Evolutionary conservation across 202 grass and related monocot species (phyloP).

Genomic region (Musa balbisiana): DNA sequence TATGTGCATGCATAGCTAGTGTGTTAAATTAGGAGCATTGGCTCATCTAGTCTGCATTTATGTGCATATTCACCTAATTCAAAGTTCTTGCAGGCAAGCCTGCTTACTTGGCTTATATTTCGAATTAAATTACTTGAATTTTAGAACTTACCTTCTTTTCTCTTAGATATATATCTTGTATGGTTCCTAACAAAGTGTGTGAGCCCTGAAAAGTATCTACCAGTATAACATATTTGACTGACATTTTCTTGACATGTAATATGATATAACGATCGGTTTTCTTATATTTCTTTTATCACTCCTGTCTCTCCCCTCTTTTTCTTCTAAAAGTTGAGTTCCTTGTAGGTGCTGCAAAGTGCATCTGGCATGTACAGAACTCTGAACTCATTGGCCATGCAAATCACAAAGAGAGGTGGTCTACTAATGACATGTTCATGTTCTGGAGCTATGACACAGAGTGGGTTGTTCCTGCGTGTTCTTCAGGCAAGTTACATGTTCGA

Average conservation of each 20-base stretch:
- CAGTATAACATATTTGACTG: too few species aligned
- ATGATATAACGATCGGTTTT: too few species aligned
- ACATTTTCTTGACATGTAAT: too few species aligned
- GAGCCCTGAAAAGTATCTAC: too few species aligned
- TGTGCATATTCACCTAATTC: not conserved
- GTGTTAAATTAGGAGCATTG: not conserved
- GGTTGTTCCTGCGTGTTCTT: slow-evolving; percentile 65
- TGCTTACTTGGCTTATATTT: not conserved
- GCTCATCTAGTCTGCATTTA: not conserved
- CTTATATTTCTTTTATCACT: not conserved
- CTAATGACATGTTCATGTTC: slow-evolving; percentile 99
- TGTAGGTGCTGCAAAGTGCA: slow-evolving; percentile 85
- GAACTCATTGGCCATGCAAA: slow-evolving; percentile 86
- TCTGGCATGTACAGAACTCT: slow-evolving; percentile 91
- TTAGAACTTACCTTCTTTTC: not conserved
- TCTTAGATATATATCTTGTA: too few species aligned
- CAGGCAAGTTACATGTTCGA: slow-evolving; percentile 35
- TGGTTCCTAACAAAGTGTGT: too few species aligned
- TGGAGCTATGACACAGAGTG: slow-evolving; percentile 95
- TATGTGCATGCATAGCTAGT: not conserved
- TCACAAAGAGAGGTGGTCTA: slow-evolving; percentile 62
- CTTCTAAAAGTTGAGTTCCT: not conserved
- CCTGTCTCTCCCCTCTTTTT: not conserved
- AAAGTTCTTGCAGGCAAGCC: not conserved
- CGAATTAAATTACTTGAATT: not conserved